These are phyloP conservation scores for Linum trigynum DNA, from an alignment of 345 rosid genomes.

Conservation along the genomic window DNA sequence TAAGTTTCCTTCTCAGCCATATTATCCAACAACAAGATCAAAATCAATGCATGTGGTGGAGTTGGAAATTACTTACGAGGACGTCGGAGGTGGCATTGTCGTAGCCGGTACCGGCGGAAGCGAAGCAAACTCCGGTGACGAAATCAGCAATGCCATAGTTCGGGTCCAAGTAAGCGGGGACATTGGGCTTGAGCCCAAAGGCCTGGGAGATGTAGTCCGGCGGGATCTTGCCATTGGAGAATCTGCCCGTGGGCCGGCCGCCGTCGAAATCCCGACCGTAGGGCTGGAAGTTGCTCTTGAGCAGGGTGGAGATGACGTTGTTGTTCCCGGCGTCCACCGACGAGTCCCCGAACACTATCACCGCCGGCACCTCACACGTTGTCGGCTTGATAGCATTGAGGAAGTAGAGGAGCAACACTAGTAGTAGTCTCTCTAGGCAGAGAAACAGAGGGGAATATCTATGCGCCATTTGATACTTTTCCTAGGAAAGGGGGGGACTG, in stretches of 20 bases:
- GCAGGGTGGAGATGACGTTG: constrained; percentile 44
- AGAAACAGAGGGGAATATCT: not conserved
- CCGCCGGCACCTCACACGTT: constrained; percentile 33
- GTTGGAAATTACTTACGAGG: constrained; percentile 25
- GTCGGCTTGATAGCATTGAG: not conserved
- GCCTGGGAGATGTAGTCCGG: constrained; percentile 44
- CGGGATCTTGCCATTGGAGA: constrained; percentile 46
- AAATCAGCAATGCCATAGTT: constrained; percentile 40
- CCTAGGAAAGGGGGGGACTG: too few relatives aligned
- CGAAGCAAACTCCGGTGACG: constrained; percentile 47
- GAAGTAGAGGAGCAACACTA: too few relatives aligned
- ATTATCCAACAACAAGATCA: too few relatives aligned
- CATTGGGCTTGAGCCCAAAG: constrained; percentile 31
- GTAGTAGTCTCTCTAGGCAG: not conserved
- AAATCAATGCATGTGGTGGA: not conserved
- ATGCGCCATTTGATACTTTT: too few relatives aligned
- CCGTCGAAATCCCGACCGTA: constrained; percentile 51
- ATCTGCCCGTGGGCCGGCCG: constrained; percentile 44
- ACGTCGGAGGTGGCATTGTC: constrained; percentile 51
- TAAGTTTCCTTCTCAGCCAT: too few relatives aligned
- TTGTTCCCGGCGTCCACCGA: constrained; percentile 54
- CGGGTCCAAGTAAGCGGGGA: constrained; percentile 57
- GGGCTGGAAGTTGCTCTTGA: constrained; percentile 50
- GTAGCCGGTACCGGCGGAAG: constrained; percentile 53
- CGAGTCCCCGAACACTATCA: constrained; percentile 55